Conservation (phyloP, 352 stramenopile genomes). For the Paralagenidium karlingii region DNA sequence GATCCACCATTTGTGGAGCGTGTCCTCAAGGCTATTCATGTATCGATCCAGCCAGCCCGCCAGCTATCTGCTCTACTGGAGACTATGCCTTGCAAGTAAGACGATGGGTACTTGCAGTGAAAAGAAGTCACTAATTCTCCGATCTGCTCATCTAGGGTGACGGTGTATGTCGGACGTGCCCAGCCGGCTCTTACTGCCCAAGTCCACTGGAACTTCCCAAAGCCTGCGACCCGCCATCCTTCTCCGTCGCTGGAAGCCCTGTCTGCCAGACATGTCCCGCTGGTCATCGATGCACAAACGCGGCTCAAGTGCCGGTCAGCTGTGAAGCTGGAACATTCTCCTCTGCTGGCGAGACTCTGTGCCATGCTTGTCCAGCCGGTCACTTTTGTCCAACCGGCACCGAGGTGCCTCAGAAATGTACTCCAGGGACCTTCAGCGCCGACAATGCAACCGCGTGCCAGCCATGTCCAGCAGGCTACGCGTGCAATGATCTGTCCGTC, state of each 20-base stretch:
- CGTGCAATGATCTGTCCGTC: not conserved
- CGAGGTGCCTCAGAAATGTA: not conserved
- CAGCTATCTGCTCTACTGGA: no score
- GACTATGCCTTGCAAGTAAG: no score
- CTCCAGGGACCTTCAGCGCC: no score
- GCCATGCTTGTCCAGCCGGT: not conserved
- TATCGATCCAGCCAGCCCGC: constrained; percentile 11
- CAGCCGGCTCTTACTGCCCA: constrained; percentile 29
- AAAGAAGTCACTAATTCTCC: no score
- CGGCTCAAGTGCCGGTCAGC: not conserved
- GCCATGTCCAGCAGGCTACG: no score
- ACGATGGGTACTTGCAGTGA: no score
- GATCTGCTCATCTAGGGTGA: no score
- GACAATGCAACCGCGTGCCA: no score
- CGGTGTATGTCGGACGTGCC: no score
- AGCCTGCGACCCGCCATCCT: constrained; percentile 18
- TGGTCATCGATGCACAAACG: constrained; percentile 13
- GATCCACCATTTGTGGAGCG: not conserved
- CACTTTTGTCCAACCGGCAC: not conserved
- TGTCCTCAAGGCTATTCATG: not conserved
- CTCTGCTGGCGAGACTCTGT: not conserved
- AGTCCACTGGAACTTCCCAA: constrained; percentile 12
- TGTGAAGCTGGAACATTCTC: constrained; percentile 1
- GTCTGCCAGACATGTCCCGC: constrained; percentile 28
- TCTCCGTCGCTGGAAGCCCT: constrained; percentile 10